Evolutionary conservation across 1,284 basidiomycete species (phyloP).

Genomic region (Cryptococcus sp.): DNA sequence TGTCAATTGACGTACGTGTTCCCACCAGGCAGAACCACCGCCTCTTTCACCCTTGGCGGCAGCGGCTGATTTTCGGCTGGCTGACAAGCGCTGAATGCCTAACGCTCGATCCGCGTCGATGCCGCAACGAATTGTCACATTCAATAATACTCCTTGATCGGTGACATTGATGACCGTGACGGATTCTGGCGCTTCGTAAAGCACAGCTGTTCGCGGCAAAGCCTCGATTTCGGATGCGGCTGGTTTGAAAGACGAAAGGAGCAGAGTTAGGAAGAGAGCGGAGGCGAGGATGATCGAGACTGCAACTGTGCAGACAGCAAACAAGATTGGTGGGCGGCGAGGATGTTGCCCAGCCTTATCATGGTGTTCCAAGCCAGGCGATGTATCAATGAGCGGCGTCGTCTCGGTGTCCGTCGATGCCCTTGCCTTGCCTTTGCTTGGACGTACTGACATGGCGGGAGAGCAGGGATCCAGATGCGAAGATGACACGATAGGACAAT

Average conservation of each 20-base stretch:
- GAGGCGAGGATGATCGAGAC: conserved; percentile 31
- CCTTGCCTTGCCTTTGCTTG: conserved; percentile 12
- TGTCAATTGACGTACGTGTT: conserved; percentile 30
- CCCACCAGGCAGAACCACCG: conserved; percentile 48
- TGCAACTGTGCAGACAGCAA: conserved; percentile 24
- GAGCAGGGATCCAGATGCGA: no score
- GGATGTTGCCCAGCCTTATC: background rate
- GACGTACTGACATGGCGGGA: conserved; percentile 1
- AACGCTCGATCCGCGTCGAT: conserved; percentile 45
- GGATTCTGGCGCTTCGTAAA: conserved; percentile 30
- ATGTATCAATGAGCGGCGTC: conserved; percentile 15
- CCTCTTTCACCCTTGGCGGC: conserved; percentile 23
- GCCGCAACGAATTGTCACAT: conserved; percentile 40
- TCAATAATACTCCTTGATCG: conserved; percentile 43
- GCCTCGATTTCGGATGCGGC: conserved; percentile 27
- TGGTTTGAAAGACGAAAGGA: conserved; percentile 42
- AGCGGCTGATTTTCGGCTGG: conserved; percentile 16
- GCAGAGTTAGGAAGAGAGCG: conserved; percentile 32
- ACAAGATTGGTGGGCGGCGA: conserved; percentile 20
- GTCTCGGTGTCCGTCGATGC: conserved; percentile 1
- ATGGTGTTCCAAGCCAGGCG: background rate
- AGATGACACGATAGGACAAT: no score
- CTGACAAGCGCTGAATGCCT: conserved; percentile 27
- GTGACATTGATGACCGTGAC: conserved; percentile 46
- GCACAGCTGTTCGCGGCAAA: conserved; percentile 33